These are phyloP conservation scores for Paecilomyces sp. DNA, from an alignment of 2,329 filamentous ascomycete species.

Conservation along the genomic window DNA sequence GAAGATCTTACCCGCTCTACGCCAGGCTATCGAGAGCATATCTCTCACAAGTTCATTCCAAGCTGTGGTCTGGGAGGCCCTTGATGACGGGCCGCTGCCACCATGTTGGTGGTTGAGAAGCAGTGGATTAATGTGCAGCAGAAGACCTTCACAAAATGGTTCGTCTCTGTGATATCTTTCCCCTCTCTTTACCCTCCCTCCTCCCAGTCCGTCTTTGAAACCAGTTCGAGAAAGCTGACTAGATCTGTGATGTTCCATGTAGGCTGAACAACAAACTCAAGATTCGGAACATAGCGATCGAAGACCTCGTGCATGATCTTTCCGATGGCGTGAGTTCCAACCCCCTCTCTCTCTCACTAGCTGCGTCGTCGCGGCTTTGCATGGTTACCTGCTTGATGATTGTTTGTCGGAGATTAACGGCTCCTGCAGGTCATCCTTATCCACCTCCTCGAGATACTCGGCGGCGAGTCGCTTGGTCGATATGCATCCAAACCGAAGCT, in stretches of 20 bases:
- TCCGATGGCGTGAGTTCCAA: constrained; percentile 74
- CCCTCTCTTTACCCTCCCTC: not conserved
- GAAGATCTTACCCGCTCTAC: constrained; percentile 15
- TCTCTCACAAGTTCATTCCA: not conserved
- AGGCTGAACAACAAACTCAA: constrained; percentile 96
- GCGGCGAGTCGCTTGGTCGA: constrained; percentile 86
- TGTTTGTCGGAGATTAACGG: not conserved
- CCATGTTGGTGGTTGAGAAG: constrained; percentile 49
- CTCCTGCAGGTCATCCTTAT: constrained; percentile 75
- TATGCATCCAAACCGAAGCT: constrained; percentile 96
- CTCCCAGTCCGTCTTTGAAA: not conserved
- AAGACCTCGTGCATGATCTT: constrained; percentile 81
- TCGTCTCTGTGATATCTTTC: not conserved
- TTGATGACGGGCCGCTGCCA: constrained; percentile 22
- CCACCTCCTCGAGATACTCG: constrained; percentile 93
- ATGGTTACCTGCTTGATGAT: not conserved
- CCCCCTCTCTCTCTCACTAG: constrained; percentile 1
- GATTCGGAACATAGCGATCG: constrained; percentile 67
- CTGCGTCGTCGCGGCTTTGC: not conserved
- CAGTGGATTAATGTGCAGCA: constrained; percentile 76
- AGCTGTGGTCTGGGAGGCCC: constrained; percentile 10
- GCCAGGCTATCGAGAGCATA: constrained; percentile 4
- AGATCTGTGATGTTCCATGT: constrained; percentile 3
- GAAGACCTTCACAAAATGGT: constrained; percentile 99
- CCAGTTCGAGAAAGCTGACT: not conserved